Conservation (phyloP, 2,329 filamentous ascomycete genomes). For the Thielaviopsis cerberus region DNA sequence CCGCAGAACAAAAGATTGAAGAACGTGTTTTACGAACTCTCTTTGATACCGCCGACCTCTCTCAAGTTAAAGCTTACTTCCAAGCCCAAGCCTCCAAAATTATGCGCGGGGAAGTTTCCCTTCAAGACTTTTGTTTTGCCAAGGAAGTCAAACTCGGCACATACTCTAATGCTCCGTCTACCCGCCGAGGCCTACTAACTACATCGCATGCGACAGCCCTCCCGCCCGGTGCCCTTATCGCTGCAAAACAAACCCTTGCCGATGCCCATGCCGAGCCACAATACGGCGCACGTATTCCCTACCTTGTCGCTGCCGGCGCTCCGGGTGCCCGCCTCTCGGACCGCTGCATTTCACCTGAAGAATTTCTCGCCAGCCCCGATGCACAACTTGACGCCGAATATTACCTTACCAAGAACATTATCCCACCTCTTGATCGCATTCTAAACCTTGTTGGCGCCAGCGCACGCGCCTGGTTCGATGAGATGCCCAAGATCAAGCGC, state of each 20-base stretch:
- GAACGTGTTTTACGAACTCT: slow-evolving; percentile 77
- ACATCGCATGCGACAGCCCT: slow-evolving; percentile 25
- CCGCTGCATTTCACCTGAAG: slow-evolving; percentile 75
- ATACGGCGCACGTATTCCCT: slow-evolving; percentile 86
- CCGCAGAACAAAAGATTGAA: slow-evolving; percentile 89
- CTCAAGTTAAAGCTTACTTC: slow-evolving; percentile 76
- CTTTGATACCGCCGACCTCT: slow-evolving; percentile 78
- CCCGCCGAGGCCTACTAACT: slow-evolving; percentile 22
- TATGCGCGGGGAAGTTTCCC: slow-evolving; percentile 68
- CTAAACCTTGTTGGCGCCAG: slow-evolving; percentile 93
- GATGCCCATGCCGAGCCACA: slow-evolving; percentile 80
- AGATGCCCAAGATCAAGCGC: slow-evolving; percentile 82
- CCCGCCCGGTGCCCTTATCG: slow-evolving; percentile 77
- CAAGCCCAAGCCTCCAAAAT: slow-evolving; percentile 81
- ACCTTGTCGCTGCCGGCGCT: slow-evolving; percentile 77
- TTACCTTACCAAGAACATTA: slow-evolving; percentile 89
- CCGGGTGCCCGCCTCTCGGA: slow-evolving; percentile 75
- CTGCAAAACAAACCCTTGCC: slow-evolving; percentile 65
- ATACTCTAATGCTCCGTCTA: slow-evolving; percentile 42
- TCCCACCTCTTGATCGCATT: slow-evolving; percentile 85
- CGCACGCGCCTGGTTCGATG: slow-evolving; percentile 79
- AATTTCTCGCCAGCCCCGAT: slow-evolving; percentile 56
- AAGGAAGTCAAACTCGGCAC: slow-evolving; percentile 78
- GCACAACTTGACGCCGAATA: slow-evolving; percentile 81
- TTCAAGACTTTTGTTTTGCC: slow-evolving; percentile 93